Evolutionary conservation across 2,329 filamentous ascomycete genomes (phyloP), one percentile per base, ranked within the genome.

Genomic region (Pseudocercospora vitis): DNA sequence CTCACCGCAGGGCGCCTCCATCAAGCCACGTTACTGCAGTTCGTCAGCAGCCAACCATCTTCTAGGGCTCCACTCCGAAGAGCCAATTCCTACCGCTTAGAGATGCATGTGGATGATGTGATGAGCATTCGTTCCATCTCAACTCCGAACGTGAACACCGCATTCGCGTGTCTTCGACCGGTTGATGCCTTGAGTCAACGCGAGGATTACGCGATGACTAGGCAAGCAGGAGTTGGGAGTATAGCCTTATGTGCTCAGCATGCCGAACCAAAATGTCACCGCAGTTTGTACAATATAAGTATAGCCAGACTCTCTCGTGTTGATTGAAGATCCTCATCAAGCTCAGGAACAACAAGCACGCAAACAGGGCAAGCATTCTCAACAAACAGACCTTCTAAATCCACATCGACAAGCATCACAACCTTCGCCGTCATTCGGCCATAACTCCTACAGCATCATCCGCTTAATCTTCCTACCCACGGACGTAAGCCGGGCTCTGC

Each of bases 141-240:
- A 46, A 19, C 44, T 47, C 44, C 26, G 44, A 47, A 19, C n/a
- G 7, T 12, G 44, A 33, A 47, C 44, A 47, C 44, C 28, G 44
- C 44, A 31, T 47, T 47, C 44, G 44, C 28, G 42, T 33, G 37
- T 42, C n/a, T 44, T 32, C 4, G 26, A 31, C 44, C 44, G 44
- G 23, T 18, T 23, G 44, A 47, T 47, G 44, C 28, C 44, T 47
- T 47, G 44, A 47, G 44, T 47, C 44, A 47, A 47, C 44, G 37
- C 37, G 14, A 37, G 16, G 3, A 37, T 4, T 19, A 37, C 33
- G 37, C 21, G 19, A 21, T 42, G 37, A 40, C 18, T 40, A 24
- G 21, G 37, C 37, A 40, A 16, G 23, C 37, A 40, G 19, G 37
- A 18, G 24, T 42, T 42, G 37, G 26, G 6, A 42, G n/a, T n/a